Base-by-base conservation (phyloP, 2,329 filamentous ascomycete species). In the Alternaria infectoria region DNA sequence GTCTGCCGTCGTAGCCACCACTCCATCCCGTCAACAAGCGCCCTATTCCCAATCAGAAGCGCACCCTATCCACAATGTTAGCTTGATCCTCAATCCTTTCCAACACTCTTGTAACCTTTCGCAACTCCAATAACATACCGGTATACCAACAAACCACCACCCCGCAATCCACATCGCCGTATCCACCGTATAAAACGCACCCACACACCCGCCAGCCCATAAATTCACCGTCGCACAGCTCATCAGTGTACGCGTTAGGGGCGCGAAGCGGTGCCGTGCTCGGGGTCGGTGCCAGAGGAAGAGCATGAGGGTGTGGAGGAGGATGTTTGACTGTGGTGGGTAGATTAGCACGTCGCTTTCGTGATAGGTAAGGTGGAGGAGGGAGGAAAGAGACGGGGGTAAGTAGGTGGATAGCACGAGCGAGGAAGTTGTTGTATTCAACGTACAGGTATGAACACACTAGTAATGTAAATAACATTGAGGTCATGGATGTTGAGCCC, bases 111-210 rank as follows among this genome's bases (percentile, higher is more conserved):
- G 7, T 32, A 32, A 12, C 12, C 30, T 32, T 12, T 32, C n/a
- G n/a, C n/a, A 15, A n/a, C 17, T 43, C 10, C 19, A 3, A 21
- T 4, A 25, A 12, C 46, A 6, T 58, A 58, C 56, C 56, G 56
- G 56, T 40, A 58, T 58, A 5, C 56, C 46, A 11, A 58, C 12
- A 51, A 58, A 58, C 56, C 56, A 58, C 56, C 56, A 58, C 12
- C 56, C 56, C 13, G 23, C 56, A 28, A 28, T 52, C 56, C 45
- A 58, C 46, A 58, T 51, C 5, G 43, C 32, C 23, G 40, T 19
- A n/a, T 40, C 15, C 30, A 44, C 17, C 4, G 21, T 25, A n/a
- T 51, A 52, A 30, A 58, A 51, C n/a, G 32, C 46, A 8, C 12
- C 15, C 23, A 58, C 56, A 44, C 46, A 58, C 12, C 23, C 56